Base-by-base conservation (phyloP, 495 filamentous ascomycete species). In the Penicillium turbatum region DNA sequence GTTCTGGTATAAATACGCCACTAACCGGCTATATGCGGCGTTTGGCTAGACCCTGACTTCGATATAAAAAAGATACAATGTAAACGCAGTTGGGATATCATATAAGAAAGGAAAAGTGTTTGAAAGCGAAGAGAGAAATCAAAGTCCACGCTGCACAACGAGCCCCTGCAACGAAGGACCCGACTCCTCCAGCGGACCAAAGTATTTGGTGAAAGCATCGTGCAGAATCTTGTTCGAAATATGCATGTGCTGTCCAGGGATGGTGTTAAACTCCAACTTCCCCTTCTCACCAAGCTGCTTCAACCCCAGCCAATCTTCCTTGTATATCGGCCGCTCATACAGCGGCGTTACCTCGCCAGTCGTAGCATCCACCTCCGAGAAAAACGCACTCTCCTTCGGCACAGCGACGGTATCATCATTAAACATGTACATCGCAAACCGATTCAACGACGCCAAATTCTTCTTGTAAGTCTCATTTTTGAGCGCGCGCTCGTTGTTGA, bases 271-370 rank as follows among this genome's bases (percentile, higher is more conserved):
- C 44, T 85, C 80, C 55, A 99, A 71, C 17, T 81, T 86, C 2
- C 84, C 89, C 72, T 87, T 83, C 70, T 87, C 76, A 72, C 95
- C 95, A 63, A 99, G 71, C 60, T 70, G 72, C 71, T 80, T 88
- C 72, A 99, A 70, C 1, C 93, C 93, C 17, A 99, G 59, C 93
- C 93, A 99, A 74, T 99, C 93, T 74, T 97, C 88, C 62, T 79
- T 81, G 65, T 96, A 97, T 27, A 97, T 68, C 49, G 67, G 71
- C 52, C 89, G 74, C n/a, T 95, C 79, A 51, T 82, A 73, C 69
- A 99, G 69, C 37, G 75, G 74, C 30, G 80, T 89, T 21, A 86
- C 77, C 56, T 82, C 78, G 4, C 76, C 79, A 51, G 55, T 76
- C 12, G 82, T 87, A 32, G 72, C 73, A 71, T 95, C 89, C 16